These are phyloP conservation scores for Betula pendula DNA, from an alignment of 306 rosid genomes.

Conservation along the genomic window DNA sequence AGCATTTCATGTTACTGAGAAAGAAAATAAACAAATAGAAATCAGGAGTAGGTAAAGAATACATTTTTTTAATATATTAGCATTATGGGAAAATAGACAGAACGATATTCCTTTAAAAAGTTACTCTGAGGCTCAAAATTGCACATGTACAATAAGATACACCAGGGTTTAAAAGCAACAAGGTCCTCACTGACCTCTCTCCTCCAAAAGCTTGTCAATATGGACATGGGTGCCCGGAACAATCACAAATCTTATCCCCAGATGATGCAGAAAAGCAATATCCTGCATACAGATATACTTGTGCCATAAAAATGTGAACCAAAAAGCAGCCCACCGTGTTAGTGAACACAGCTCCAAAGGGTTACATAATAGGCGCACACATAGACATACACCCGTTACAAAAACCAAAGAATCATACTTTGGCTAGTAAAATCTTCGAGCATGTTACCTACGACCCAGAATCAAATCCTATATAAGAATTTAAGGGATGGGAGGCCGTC, in stretches of 20 bases:
- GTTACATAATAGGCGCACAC: background rate
- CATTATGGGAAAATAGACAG: background rate
- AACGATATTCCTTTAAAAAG: background rate
- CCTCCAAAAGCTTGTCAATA: constrained; percentile 75
- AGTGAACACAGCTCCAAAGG: background rate
- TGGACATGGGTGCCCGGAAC: constrained; percentile 90
- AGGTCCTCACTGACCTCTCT: constrained; percentile 63
- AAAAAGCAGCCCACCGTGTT: background rate
- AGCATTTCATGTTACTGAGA: background rate
- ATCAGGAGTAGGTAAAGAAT: background rate
- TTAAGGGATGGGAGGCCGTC: background rate
- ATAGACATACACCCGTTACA: background rate
- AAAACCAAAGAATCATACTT: background rate
- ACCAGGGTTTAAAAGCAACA: constrained; percentile 12
- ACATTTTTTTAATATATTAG: background rate
- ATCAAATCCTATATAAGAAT: background rate
- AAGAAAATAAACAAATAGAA: background rate
- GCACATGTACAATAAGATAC: constrained; percentile 11
- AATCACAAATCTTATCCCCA: constrained; percentile 88
- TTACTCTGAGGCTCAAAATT: background rate
- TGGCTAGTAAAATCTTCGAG: background rate
- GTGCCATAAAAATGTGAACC: background rate
- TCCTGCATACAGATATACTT: constrained; percentile 59
- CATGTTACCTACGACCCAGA: background rate
- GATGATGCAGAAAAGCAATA: constrained; percentile 92